Percentiles rank a stretch among this genome's conserved stretches.
Evolutionary conservation across 2,329 filamentous ascomycete species (phyloP).

Genomic region (Verruconis gallopava): DNA sequence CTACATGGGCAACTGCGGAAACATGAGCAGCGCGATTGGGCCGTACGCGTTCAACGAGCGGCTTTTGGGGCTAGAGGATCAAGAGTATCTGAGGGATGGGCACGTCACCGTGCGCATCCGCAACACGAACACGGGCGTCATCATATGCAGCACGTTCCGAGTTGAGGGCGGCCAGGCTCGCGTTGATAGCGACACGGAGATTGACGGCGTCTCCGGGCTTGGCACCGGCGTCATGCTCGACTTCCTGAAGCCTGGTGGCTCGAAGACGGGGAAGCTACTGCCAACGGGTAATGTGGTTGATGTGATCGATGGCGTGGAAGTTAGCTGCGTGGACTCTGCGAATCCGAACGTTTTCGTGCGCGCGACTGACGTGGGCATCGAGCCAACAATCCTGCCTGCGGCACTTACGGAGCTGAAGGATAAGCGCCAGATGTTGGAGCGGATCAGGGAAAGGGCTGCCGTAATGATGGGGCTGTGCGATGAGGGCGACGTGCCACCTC

Average conservation of each 20-base stretch:
- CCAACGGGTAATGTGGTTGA: slow-evolving; percentile 47
- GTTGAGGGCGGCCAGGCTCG: slow-evolving; percentile 37
- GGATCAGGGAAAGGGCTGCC: slow-evolving; percentile 44
- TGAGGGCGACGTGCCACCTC: slow-evolving; percentile 31
- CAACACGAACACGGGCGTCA: slow-evolving; percentile 60
- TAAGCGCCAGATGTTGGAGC: slow-evolving; percentile 40
- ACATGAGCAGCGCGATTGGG: slow-evolving; percentile 55
- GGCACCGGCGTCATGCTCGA: slow-evolving; percentile 45
- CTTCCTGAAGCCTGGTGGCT: slow-evolving; percentile 50
- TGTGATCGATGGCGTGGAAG: slow-evolving; percentile 34
- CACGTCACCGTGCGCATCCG: slow-evolving; percentile 44
- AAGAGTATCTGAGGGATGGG: slow-evolving; percentile 15
- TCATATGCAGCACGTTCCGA: slow-evolving; percentile 46
- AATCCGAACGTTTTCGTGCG: slow-evolving; percentile 52
- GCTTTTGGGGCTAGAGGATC: slow-evolving; percentile 26
- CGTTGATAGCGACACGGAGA: slow-evolving; percentile 41
- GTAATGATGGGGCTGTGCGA: slow-evolving; percentile 47
- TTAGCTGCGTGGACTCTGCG: slow-evolving; percentile 49
- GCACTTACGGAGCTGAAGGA: slow-evolving; percentile 38
- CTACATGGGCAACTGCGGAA: slow-evolving; percentile 61
- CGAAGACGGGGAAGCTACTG: slow-evolving; percentile 48
- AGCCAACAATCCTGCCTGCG: slow-evolving; percentile 40
- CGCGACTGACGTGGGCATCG: slow-evolving; percentile 39
- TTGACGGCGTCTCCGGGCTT: slow-evolving; percentile 51
- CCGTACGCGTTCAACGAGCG: slow-evolving; percentile 49